Evolutionary conservation across 2,329 filamentous ascomycete genomes (phyloP), one percentile per base, ranked within the genome.

Genomic region (Rutstroemia sp.): DNA sequence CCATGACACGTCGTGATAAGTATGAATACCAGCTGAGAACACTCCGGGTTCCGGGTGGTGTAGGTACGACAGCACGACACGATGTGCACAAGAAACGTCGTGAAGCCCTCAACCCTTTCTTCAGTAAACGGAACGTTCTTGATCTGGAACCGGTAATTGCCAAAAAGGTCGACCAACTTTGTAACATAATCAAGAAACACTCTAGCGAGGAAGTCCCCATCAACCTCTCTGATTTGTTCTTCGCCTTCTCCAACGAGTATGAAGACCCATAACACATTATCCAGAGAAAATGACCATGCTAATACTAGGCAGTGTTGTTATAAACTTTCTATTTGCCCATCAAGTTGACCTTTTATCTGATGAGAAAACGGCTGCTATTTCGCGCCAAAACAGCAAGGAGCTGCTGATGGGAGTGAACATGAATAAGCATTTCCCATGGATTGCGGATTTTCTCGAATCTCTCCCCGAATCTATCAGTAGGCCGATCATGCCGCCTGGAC

Each of bases 41-140:
- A 25, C 18, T 50, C 4, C 8, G 34, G 10, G 30, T 50, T 50
- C 34, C 48, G 16, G 34, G 48, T 14, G 48, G 34, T n/a, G n/a
- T 50, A 1, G 48, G 48, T n/a, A 30, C 48, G 8, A 61, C 59
- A 5, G 49, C 52, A 8, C 23, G 42, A 34, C 60, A 64, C 38
- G 62, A 62, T 38, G 21, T 54, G 18, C 63, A 63, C 47, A 58
- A 57, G 18, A 50, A 58, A 12, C 49, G 64, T 7, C 49, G 64
- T 39, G 54, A 55, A 34, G 59, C 61, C 6, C 30, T 65, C n/a
- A 60, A 54, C 37, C 57, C 59, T 3, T 64, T 62, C 52, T 65
- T 66, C 44, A 62, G 58, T 8, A 62, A 53, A 37, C 49, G 48
- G n/a, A 61, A 54, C 19, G 56, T 62, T 23, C 54, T 56, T 2